Conservation (phyloP, 768 basidiomycete species). For the Brasilioporus rufonigricans region DNA sequence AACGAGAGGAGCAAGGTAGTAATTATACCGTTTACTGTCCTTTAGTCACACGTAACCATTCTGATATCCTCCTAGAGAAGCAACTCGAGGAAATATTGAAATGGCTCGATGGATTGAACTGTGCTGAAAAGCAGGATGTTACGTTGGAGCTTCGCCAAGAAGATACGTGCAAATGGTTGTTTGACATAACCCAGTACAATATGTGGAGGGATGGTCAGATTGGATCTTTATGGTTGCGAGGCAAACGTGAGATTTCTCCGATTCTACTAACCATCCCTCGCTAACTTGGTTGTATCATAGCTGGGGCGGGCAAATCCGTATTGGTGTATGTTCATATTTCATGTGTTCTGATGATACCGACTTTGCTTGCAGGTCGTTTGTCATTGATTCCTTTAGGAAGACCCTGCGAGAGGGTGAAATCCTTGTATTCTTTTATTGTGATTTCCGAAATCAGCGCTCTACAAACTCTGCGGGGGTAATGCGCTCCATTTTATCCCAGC, state of each 20-base stretch:
- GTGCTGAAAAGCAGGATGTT: not conserved
- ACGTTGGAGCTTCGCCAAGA: not conserved
- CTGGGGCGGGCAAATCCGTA: slow-evolving; percentile 7
- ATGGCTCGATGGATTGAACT: slow-evolving; percentile 1
- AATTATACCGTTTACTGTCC: no score
- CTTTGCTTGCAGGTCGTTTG: not conserved
- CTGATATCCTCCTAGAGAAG: not conserved
- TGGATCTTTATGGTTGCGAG: not conserved
- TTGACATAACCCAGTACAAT: not conserved
- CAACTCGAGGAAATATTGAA: not conserved
- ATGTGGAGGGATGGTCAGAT: not conserved
- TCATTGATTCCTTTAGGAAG: no score
- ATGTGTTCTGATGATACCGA: not conserved
- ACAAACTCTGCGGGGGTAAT: not conserved
- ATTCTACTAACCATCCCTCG: not conserved
- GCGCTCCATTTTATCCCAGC: not conserved
- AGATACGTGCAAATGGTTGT: slow-evolving; percentile 1
- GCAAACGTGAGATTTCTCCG: not conserved
- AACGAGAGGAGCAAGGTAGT: no score
- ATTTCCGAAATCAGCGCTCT: no score
- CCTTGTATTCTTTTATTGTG: no score
- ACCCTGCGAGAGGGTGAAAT: no score
- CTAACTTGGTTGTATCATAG: not conserved
- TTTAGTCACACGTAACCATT: no score
- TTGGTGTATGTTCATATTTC: not conserved